phyloP scores from a whole-genome alignment of 139 green algal species.

The Tetraselmis striata region DNA sequence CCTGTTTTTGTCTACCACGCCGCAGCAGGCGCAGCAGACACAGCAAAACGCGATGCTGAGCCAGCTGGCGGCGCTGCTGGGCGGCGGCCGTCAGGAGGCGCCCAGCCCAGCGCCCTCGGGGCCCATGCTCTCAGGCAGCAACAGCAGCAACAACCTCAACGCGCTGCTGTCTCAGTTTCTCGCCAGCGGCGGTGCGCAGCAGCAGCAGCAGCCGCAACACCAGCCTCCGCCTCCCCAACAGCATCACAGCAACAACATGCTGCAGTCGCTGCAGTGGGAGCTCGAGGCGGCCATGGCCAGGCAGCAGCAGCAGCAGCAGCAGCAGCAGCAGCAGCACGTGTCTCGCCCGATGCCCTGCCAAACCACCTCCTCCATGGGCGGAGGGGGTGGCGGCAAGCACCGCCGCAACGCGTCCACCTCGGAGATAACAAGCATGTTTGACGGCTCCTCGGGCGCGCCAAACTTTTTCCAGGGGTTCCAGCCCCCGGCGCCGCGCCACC shows the following conservation, averaged over 20 bases:
- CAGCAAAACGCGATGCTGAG: background rate
- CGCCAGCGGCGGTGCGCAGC: background rate
- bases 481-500: background rate
- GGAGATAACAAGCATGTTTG: background rate
- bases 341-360: background rate
- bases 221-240: background rate
- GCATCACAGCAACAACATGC: background rate
- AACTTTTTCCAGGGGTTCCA: background rate
- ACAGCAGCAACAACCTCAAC: background rate
- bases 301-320: background rate
- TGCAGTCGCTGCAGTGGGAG: background rate
- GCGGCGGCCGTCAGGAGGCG: background rate
- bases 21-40: background rate
- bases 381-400: too few species aligned
- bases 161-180: background rate
- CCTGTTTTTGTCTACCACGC: too few species aligned
- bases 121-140: background rate
- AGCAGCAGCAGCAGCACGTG: too few species aligned
- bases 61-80: background rate
- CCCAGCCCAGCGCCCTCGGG: too few species aligned
- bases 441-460: background rate
- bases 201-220: too few species aligned
- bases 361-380: background rate
- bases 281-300: background rate
- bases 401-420: background rate